Evolutionary conservation across 2,329 filamentous ascomycete species (phyloP).

Genomic region (Pezicula radicicola): DNA sequence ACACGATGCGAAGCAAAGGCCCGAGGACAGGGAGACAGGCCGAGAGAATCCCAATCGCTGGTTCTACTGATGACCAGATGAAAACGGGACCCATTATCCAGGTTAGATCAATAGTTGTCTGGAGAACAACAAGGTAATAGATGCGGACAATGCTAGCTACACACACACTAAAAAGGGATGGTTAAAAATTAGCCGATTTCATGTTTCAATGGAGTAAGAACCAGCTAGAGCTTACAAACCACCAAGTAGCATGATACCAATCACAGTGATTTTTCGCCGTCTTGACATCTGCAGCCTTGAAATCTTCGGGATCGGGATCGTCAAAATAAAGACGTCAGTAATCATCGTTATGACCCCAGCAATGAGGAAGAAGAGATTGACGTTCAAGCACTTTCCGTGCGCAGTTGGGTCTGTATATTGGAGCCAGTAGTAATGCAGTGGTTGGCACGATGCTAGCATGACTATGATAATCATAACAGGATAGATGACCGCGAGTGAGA

Average conservation of each 20-base stretch:
- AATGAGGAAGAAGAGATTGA: conserved; percentile 21
- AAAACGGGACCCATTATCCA: conserved; percentile 28
- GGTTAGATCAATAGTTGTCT: conserved; percentile 20
- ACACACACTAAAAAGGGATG: conserved; percentile 20
- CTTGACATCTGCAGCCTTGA: conserved; percentile 24
- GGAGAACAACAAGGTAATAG: conserved; percentile 22
- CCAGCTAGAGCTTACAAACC: conserved; percentile 21
- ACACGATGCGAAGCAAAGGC: conserved; percentile 26
- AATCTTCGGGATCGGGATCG: conserved; percentile 28
- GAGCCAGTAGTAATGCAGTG: conserved; percentile 22
- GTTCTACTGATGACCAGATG: conserved; percentile 32
- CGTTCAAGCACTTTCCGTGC: conserved; percentile 20
- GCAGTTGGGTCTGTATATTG: not conserved
- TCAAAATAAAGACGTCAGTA: conserved; percentile 28
- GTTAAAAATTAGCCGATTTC: too few relatives aligned
- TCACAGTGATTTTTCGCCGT: conserved; percentile 25
- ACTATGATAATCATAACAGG: conserved; percentile 21
- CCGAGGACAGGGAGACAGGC: conserved; percentile 33
- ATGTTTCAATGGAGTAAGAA: not conserved
- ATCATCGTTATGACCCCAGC: conserved; percentile 25
- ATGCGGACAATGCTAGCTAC: conserved; percentile 27
- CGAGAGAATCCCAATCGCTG: conserved; percentile 32
- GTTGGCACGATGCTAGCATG: conserved; percentile 19
- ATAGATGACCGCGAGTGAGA: conserved; percentile 22
- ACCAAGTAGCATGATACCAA: conserved; percentile 28